phyloP scores from a whole-genome alignment of 1,284 basidiomycete genomes.

The Tremellales sp. region DNA sequence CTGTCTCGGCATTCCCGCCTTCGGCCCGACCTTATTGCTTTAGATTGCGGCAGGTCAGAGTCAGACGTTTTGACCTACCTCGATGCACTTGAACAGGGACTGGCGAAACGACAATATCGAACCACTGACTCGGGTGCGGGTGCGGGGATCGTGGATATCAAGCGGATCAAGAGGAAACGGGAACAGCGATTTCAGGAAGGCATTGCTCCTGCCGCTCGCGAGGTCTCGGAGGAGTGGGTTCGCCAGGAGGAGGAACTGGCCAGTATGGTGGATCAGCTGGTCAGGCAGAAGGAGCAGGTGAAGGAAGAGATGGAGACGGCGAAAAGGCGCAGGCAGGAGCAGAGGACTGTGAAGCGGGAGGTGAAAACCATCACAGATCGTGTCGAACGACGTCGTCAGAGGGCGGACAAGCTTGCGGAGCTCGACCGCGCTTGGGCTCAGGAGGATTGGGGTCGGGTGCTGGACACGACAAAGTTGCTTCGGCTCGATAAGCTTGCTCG shows the following conservation, averaged over 20 bases:
- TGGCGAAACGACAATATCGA: constrained; percentile 12
- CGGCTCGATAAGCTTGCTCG: neutral
- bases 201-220: constrained; percentile 41
- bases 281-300: neutral
- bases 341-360: neutral
- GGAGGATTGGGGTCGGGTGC: neutral
- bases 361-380: too few relatives aligned
- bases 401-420: neutral
- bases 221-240: constrained; percentile 62
- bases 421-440: neutral
- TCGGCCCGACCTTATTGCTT: constrained; percentile 66
- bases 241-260: constrained; percentile 60
- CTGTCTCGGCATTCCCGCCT: constrained; percentile 61
- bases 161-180: constrained; percentile 2
- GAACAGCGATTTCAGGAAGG: constrained; percentile 15
- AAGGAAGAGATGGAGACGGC: neutral
- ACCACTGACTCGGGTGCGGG: constrained; percentile 9
- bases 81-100: constrained; percentile 48
- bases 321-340: neutral
- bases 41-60: constrained; percentile 57
- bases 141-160: constrained; percentile 42
- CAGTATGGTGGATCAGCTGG: constrained; percentile 10
- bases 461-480: neutral
- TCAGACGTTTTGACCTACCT: constrained; percentile 62
- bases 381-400: neutral